These are phyloP conservation scores for Daldinia vernicosa DNA, from an alignment of 495 filamentous ascomycete species.

Conservation along the genomic window DNA sequence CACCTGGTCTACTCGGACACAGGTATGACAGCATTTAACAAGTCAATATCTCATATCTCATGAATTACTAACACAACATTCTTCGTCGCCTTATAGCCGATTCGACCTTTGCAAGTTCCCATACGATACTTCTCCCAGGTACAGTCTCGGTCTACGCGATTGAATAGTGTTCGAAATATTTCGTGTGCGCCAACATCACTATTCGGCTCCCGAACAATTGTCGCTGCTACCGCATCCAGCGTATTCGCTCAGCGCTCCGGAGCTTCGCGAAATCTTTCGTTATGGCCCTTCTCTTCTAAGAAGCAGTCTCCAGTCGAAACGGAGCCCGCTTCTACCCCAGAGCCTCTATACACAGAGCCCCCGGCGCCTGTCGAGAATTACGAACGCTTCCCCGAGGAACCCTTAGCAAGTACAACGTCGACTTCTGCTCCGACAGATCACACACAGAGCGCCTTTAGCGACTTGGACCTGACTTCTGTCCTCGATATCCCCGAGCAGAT, in stretches of 20 bases:
- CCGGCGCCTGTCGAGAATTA: neutral
- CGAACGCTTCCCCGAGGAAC: neutral
- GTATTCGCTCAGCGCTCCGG: conserved; percentile 45
- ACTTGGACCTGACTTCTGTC: conserved; percentile 55
- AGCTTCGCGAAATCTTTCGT: conserved; percentile 42
- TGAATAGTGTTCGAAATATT: conserved; percentile 1
- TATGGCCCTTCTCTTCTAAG: conserved; percentile 48
- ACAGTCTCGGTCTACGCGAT: conserved; percentile 22
- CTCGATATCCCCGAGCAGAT: conserved; percentile 71
- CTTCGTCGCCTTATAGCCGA: conserved; percentile 17
- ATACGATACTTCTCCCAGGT: conserved; percentile 39
- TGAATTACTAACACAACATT: conserved; percentile 27
- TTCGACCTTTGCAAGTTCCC: conserved; percentile 23
- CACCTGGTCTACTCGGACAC: conserved; percentile 42
- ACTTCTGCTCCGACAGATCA: neutral
- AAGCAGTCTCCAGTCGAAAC: conserved; percentile 18
- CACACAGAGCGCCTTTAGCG: conserved; percentile 21
- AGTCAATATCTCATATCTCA: conserved; percentile 6
- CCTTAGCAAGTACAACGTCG: neutral
- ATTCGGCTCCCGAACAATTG: conserved; percentile 7
- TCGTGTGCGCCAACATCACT: conserved; percentile 8
- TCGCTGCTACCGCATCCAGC: conserved; percentile 24
- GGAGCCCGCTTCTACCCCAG: conserved; percentile 7
- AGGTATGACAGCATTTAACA: conserved; percentile 33
- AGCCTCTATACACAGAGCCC: neutral